Evolutionary conservation across 2,329 filamentous ascomycete genomes (phyloP), one percentile per base, ranked within the genome.

Genomic region (Beauveria bassiana): DNA sequence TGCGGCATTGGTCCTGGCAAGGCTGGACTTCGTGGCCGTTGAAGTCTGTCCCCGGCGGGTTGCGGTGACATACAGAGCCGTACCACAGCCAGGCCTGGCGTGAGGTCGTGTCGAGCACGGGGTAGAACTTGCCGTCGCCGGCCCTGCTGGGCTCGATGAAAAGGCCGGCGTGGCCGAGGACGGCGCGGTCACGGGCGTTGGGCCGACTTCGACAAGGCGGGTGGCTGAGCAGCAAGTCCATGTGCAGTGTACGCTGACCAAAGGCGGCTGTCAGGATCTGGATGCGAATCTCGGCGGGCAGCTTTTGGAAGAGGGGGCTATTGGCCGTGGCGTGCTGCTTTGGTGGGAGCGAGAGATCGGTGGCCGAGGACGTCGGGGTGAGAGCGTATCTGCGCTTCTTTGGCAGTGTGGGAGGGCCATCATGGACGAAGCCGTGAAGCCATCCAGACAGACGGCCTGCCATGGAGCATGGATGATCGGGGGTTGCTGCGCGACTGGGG

Each of bases 201-300:
- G 51, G 47, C 14, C 38, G 38, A 12, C 45, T 22, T 16, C 26
- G 59, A 12, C 49, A 50, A 6, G 47, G 46, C 26, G 63, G 65
- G 31, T 67, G 61, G 40, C 65, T 59, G n/a, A 63, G 63, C 14
- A 64, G 51, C 34, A 70, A 61, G 59, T 70, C 69, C 64, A 70
- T 64, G 59, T 70, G 67, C 2, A 69, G 43, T 7, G 62, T 67
- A 8, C 58, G 64, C 3, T 64, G 57, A 28, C 68, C 67, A 61
- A 70, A 69, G 10, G 68, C 68, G 7, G 63, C 64, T 3, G 62
- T 47, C 16, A 70, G 58, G 52, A 75, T 69, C 63, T 68, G 68
- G 53, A 66, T 69, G 20, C 74, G 69, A 7, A 75, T 68, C 64
- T 75, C 73, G 9, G 69, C 63, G 9, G 73, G 72, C 1, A 75